Conservation (phyloP, 2,329 filamentous ascomycete species). For the Exophiala dermatitidis region DNA sequence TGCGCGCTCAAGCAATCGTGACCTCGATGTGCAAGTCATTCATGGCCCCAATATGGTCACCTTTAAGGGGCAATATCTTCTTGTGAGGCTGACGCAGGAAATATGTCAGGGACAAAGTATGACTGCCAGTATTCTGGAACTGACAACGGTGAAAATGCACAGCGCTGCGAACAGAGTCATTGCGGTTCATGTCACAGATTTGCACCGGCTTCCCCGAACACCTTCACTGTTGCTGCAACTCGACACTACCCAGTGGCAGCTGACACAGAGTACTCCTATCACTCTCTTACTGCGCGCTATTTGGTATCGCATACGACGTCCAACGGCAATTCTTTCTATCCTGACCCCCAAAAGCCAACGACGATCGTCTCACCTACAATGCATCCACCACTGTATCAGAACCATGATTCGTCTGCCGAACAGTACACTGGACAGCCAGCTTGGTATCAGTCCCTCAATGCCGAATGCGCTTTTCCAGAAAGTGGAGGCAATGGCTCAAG, state of each 20-base stretch:
- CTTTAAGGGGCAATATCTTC: not conserved
- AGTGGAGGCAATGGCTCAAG: not conserved
- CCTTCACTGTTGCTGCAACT: conserved; percentile 12
- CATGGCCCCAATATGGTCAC: not conserved
- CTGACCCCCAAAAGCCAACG: conserved; percentile 1
- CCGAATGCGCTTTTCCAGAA: not conserved
- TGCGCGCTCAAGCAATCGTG: conserved; percentile 10
- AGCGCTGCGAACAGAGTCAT: conserved; percentile 9
- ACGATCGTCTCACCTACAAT: not conserved
- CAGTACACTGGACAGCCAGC: not conserved
- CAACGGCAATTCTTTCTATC: not conserved
- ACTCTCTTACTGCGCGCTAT: conserved; percentile 2
- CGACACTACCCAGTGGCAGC: conserved; percentile 5
- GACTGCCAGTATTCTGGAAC: conserved; percentile 4
- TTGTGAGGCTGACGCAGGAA: conserved; percentile 1
- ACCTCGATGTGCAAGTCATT: conserved; percentile 5
- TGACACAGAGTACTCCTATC: conserved; percentile 16
- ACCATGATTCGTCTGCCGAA: not conserved
- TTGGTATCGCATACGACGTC: not conserved
- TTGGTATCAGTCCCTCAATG: not conserved
- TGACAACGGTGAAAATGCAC: not conserved
- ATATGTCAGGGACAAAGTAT: conserved; percentile 5
- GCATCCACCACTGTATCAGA: not conserved
- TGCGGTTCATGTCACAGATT: conserved; percentile 3
- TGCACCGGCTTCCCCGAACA: not conserved